Conservation (phyloP, 352 stramenopile species). For the Globisporangium irregulare region DNA sequence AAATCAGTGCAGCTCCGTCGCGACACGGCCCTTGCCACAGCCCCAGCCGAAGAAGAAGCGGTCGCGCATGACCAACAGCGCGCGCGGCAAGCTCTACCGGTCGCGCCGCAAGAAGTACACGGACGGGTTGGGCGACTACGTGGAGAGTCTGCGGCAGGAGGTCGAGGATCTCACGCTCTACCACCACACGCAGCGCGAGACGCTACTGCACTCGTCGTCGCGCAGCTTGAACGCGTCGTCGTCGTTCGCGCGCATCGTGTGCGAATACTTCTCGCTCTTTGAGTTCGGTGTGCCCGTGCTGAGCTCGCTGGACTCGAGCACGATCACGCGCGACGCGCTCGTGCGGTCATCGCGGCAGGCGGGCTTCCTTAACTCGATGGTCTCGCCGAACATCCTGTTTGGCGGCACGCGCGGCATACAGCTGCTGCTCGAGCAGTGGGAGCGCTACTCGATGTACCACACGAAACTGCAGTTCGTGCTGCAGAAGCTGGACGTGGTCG, state of each 20-base stretch:
- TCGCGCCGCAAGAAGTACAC: conserved; percentile 49
- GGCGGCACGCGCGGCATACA: conserved; percentile 38
- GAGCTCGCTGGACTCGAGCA: conserved; percentile 13
- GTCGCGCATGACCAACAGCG: conserved; percentile 54
- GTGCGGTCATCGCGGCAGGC: conserved; percentile 28
- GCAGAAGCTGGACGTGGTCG: conserved; percentile 37
- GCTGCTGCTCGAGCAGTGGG: conserved; percentile 56
- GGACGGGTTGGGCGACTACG: conserved; percentile 35
- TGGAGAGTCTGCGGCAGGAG: conserved; percentile 44
- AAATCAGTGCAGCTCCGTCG: not conserved
- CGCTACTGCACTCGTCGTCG: conserved; percentile 16
- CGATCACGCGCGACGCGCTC: conserved; percentile 22
- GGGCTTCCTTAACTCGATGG: conserved; percentile 36
- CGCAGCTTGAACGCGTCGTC: conserved; percentile 11
- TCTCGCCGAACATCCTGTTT: conserved; percentile 51
- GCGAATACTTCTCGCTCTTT: conserved; percentile 66
- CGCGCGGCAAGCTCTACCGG: conserved; percentile 61
- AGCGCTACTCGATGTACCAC: conserved; percentile 63
- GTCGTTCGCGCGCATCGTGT: conserved; percentile 40
- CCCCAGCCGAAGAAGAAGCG: conserved; percentile 12
- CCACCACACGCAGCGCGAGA: conserved; percentile 20
- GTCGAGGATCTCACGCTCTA: conserved; percentile 39
- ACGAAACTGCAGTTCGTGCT: conserved; percentile 48
- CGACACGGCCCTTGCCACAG: not conserved
- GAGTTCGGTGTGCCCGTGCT: conserved; percentile 47